These are phyloP conservation scores for Pseudogymnoascus sp. DNA, from an alignment of 2,329 filamentous ascomycete species.

Conservation along the genomic window DNA sequence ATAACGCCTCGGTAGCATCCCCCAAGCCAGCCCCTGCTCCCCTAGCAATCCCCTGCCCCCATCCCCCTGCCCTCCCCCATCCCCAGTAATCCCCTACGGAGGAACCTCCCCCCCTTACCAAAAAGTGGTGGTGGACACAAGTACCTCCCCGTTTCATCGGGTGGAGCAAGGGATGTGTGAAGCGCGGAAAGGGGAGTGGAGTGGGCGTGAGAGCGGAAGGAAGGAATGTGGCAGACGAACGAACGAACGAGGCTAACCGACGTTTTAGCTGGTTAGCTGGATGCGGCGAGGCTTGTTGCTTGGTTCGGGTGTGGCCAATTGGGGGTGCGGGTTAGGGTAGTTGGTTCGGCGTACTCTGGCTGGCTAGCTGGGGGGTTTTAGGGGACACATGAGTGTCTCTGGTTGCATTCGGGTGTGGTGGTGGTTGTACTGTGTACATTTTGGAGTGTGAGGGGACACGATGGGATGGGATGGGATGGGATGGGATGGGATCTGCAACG, in stretches of 20 bases:
- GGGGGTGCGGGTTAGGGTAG: background rate
- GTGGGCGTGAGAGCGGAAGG: background rate
- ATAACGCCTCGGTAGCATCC: background rate
- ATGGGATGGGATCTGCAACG: background rate
- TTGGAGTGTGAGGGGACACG: no score
- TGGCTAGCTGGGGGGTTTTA: no score
- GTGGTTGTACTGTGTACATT: background rate
- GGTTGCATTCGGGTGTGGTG: background rate
- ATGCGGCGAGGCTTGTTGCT: conserved; percentile 2
- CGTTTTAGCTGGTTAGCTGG: background rate
- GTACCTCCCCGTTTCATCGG: background rate
- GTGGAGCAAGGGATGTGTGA: background rate
- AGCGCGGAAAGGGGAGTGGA: background rate
- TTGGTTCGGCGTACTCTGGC: no score
- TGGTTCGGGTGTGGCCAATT: background rate
- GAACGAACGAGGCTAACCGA: background rate
- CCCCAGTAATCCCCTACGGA: no score
- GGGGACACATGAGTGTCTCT: background rate
- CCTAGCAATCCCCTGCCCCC: background rate
- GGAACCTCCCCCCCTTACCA: no score
- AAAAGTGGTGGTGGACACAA: background rate
- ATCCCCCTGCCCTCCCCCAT: no score
- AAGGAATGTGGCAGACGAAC: no score
- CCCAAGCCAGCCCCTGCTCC: background rate
- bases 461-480: no score